These are phyloP conservation scores for Gossypium sturtianum DNA, from an alignment of 345 rosid genomes.

Conservation along the genomic window DNA sequence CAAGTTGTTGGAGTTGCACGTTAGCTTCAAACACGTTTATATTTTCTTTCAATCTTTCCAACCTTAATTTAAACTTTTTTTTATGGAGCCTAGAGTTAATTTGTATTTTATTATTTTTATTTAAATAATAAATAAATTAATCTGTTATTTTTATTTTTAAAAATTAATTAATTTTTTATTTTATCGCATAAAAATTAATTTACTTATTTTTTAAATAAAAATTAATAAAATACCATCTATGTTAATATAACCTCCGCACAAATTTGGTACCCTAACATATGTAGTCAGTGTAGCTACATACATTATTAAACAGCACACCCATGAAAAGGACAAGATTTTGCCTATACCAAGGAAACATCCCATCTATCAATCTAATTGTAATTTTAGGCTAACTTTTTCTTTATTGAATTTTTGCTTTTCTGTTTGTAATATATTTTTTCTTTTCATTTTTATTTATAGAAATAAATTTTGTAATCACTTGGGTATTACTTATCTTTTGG, in stretches of 20 bases:
- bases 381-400: too few relatives aligned
- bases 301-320: not conserved
- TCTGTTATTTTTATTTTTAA: too few relatives aligned
- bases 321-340: not conserved
- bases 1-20: not conserved
- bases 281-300: not conserved
- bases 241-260: too few relatives aligned
- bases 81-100: too few relatives aligned
- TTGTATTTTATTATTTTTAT: too few relatives aligned
- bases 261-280: too few relatives aligned
- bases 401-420: not conserved
- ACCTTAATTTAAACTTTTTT: not conserved
- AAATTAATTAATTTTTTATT: too few relatives aligned
- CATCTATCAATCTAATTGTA: too few relatives aligned
- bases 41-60: not conserved
- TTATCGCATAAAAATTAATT: too few relatives aligned
- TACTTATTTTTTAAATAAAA: too few relatives aligned
- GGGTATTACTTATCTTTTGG: not conserved
- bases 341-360: not conserved
- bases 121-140: too few relatives aligned
- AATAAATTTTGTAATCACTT: not conserved
- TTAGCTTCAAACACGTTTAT: not conserved
- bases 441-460: too few relatives aligned
- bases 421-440: not conserved
- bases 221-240: accelerated